phyloP scores from a whole-genome alignment of 306 rosid genomes.

The Lupinus albus region DNA sequence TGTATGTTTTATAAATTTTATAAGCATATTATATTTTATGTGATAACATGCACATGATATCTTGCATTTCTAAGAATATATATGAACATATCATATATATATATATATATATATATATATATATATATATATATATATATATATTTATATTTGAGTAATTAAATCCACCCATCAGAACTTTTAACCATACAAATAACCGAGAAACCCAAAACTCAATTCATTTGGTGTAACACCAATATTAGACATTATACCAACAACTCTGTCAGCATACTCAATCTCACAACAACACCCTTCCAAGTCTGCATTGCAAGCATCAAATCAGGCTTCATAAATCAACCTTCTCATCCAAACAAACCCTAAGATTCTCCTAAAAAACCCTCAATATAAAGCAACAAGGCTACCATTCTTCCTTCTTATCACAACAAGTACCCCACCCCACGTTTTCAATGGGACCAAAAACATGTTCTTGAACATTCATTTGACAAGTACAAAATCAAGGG shows the following conservation, averaged over 20 bases:
- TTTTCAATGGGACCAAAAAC: slow-evolving; percentile 64
- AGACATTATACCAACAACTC: slow-evolving; percentile 69
- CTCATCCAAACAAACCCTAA: slow-evolving; percentile 76
- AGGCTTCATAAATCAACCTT: slow-evolving; percentile 71
- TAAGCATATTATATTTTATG: too few species aligned
- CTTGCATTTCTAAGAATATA: too few species aligned
- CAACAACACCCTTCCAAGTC: slow-evolving; percentile 81
- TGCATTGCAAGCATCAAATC: slow-evolving; percentile 81
- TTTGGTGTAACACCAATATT: slow-evolving; percentile 66
- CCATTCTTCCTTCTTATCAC: slow-evolving; percentile 60
- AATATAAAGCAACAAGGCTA: slow-evolving; percentile 60
- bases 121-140: too few species aligned
- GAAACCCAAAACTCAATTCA: slow-evolving; percentile 73
- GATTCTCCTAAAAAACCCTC: slow-evolving; percentile 69
- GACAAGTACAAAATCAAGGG: slow-evolving; percentile 84
- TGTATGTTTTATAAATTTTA: too few species aligned
- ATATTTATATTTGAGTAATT: slow-evolving; percentile 51
- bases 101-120: too few species aligned
- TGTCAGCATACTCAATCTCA: slow-evolving; percentile 76
- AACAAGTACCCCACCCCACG: slow-evolving; percentile 72
- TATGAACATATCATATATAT: too few species aligned
- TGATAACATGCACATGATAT: too few species aligned
- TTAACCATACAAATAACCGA: slow-evolving; percentile 75
- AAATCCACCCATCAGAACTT: slow-evolving; percentile 59
- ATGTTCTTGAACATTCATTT: slow-evolving; percentile 68